phyloP scores from a whole-genome alignment of 2,329 filamentous ascomycete genomes.

The Aspergillus ibericus region DNA sequence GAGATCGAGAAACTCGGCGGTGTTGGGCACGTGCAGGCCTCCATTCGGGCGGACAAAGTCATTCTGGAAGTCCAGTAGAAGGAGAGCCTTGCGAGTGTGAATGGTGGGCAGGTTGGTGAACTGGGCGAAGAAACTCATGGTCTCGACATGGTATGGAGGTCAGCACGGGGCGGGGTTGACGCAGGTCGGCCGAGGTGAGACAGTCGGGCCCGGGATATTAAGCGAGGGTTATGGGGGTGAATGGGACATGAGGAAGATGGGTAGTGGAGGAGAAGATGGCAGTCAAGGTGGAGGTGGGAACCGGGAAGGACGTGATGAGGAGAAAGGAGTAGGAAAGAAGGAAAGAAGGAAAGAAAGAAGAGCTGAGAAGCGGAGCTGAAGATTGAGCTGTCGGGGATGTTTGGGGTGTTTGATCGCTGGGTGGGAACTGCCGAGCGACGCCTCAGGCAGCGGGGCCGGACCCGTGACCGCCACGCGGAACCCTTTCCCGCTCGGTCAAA shows the following conservation, averaged over 20 bases:
- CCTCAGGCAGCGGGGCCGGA: background rate
- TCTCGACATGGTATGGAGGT: constrained; percentile 26
- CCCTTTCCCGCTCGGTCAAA: background rate
- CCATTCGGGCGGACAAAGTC: constrained; percentile 75
- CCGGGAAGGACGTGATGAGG: background rate
- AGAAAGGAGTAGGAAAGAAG: background rate
- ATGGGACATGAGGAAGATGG: background rate
- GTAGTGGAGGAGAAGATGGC: background rate
- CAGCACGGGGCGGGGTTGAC: background rate
- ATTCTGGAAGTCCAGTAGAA: constrained; percentile 85
- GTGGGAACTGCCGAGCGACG: background rate
- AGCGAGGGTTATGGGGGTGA: background rate
- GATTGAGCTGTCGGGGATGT: background rate
- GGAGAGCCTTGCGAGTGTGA: constrained; percentile 66
- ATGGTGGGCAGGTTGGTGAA: constrained; percentile 48
- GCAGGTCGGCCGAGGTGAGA: background rate
- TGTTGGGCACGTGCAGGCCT: constrained; percentile 64
- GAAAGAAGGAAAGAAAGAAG: background rate
- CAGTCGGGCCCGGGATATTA: background rate
- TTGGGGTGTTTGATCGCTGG: background rate
- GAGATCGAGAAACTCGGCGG: constrained; percentile 65
- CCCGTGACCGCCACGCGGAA: background rate
- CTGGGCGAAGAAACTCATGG: constrained; percentile 33
- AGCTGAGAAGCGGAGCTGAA: background rate
- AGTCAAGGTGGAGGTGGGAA: background rate